Conservation (phyloP, 1,284 basidiomycete genomes). For the Testicularia cyperi region DNA sequence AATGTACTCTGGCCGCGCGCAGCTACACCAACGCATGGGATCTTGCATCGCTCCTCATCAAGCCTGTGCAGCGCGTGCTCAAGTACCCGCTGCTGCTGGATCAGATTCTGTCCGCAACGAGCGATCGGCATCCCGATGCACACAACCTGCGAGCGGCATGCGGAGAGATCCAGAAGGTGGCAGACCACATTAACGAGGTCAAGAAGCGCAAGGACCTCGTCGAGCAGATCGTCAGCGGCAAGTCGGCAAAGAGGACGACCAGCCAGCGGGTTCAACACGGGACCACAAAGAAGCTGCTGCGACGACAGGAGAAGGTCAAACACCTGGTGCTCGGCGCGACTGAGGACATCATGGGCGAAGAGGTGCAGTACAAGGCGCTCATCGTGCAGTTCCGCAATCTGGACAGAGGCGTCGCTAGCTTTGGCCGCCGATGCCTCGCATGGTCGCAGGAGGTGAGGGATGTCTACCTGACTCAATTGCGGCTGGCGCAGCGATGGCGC, state of each 20-base stretch:
- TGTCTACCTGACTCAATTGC: slow-evolving; percentile 32
- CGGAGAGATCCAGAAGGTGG: slow-evolving; percentile 73
- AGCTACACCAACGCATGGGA: slow-evolving; percentile 80
- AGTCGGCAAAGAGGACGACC: slow-evolving; percentile 18
- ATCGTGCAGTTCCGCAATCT: slow-evolving; percentile 28
- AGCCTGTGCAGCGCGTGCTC: slow-evolving; percentile 62
- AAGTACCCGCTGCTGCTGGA: slow-evolving; percentile 85
- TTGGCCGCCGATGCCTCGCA: slow-evolving; percentile 25
- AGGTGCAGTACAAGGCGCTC: slow-evolving; percentile 33
- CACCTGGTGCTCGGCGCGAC: slow-evolving; percentile 19
- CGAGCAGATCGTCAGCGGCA: slow-evolving; percentile 47
- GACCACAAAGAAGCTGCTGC: slow-evolving; percentile 38
- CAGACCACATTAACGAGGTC: slow-evolving; percentile 81
- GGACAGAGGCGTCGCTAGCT: slow-evolving; percentile 22
- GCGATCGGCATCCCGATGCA: slow-evolving; percentile 74
- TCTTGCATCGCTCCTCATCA: slow-evolving; percentile 81
- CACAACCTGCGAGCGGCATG: slow-evolving; percentile 70
- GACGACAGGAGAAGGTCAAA: slow-evolving; percentile 44
- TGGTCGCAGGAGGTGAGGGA: slow-evolving; percentile 39
- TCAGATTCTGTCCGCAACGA: slow-evolving; percentile 70
- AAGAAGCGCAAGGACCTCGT: slow-evolving; percentile 77
- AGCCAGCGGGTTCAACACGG: slow-evolving; percentile 36
- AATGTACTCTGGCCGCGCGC: slow-evolving; percentile 59
- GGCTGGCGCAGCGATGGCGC: slow-evolving; percentile 38
- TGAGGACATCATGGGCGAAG: slow-evolving; percentile 27